Evolutionary conservation across 768 basidiomycete genomes (phyloP), one percentile per base, ranked within the genome.

Genomic region (Mycena olivaceomarginata): DNA sequence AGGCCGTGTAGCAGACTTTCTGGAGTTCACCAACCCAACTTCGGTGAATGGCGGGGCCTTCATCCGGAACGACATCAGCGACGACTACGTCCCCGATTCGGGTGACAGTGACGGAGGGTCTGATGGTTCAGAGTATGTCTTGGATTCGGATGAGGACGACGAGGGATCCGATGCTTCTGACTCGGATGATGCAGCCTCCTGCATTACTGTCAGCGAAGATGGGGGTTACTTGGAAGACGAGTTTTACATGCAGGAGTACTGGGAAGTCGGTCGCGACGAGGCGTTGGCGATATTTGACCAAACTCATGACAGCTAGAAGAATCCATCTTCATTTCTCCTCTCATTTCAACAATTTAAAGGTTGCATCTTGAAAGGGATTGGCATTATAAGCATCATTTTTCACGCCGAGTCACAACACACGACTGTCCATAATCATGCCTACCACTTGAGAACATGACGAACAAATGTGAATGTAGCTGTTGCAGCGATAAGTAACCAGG

Each of bases 261-360:
- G 40, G 62, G 62, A 63, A 20, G 40, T 43, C 43, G 62, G 20
- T 10, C 62, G n/a, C 62, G 62, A 43, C 13, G 62, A 63, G n/a
- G 62, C n/a, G 20, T n/a, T 63, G 40, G 18, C 20, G 62, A 43
- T 63, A 43, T 41, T 63, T 22, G 18, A 63, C 5, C 37, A 15
- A 39, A 60, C 59, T n/a, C 51, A 4, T n/a, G 20, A n/a, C 9
- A n/a, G 7, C n/a, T n/a, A n/a, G 43, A 8, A 45, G 43, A 31
- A 31, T 31, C 31, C 31, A 31, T 31, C 31, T 31, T 31, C 3
- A 3, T n/a, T n/a, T n/a, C 31, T 31, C 31, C 31, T 31, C 31
- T 31, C 31, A 31, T 31, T 31, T 31, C 31, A 31, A 31, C 31
- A 31, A 31, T 31, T 31, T 4, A 31, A 31, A 4, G 3, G 31